Evolutionary conservation across 495 filamentous ascomycete species (phyloP).

Genomic region (Cercophora samala): DNA sequence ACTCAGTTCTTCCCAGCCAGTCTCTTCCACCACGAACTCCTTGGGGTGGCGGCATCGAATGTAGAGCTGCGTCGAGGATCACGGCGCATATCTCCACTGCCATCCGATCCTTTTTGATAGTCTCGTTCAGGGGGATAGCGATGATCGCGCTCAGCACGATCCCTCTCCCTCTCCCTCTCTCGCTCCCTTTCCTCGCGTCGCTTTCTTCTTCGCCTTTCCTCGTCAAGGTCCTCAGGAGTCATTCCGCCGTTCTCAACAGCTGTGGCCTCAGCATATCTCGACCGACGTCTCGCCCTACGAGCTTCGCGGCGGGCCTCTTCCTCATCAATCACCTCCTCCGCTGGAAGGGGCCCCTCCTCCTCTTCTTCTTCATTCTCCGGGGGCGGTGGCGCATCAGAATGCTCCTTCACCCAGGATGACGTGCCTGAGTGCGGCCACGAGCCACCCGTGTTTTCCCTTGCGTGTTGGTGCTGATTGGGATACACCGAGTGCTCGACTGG

Average conservation of each 20-base stretch:
- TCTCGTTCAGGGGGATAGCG: conserved; percentile 18
- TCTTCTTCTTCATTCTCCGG: conserved; percentile 37
- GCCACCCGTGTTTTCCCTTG: conserved; percentile 40
- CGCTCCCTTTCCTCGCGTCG: conserved; percentile 39
- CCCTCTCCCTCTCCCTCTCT: conserved; percentile 19
- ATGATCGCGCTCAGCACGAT: conserved; percentile 7
- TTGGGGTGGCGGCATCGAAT: conserved; percentile 45
- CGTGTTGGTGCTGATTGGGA: conserved; percentile 32
- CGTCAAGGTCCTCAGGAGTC: conserved; percentile 36
- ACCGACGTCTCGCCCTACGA: conserved; percentile 43
- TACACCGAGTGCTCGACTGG: conserved; percentile 43
- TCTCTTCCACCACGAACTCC: conserved; percentile 57
- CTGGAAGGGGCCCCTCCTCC: conserved; percentile 16
- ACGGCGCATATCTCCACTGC: conserved; percentile 39
- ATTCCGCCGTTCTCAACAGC: conserved; percentile 20
- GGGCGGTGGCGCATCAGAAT: conserved; percentile 54
- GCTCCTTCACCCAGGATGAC: conserved; percentile 59
- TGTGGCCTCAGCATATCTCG: conserved; percentile 41
- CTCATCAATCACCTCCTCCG: conserved; percentile 37
- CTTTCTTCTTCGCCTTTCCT: conserved; percentile 43
- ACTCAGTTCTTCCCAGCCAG: conserved; percentile 23
- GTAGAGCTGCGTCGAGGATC: conserved; percentile 35
- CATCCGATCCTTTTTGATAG: conserved; percentile 41
- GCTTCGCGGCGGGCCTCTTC: conserved; percentile 45
- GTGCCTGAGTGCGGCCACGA: conserved; percentile 56